Evolutionary conservation across 2,329 filamentous ascomycete genomes (phyloP).

Genomic region (Diaporthe sp.): DNA sequence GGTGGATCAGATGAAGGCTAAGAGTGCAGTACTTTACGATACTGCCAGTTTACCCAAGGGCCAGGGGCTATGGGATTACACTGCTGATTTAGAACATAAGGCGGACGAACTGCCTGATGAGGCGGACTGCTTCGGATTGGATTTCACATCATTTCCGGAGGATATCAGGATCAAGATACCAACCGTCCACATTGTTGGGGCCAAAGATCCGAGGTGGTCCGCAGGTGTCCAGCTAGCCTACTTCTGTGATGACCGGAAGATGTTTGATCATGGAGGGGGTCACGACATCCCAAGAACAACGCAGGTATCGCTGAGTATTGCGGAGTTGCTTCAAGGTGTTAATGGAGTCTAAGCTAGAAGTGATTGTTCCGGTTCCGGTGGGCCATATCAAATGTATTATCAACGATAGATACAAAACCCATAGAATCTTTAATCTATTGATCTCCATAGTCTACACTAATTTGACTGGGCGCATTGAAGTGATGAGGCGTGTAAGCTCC

Average conservation of each 20-base stretch:
- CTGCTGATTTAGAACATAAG: slow-evolving; percentile 50
- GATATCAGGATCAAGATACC: slow-evolving; percentile 52
- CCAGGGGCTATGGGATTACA: slow-evolving; percentile 53
- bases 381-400: not conserved
- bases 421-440: not conserved
- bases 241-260: slow-evolving; percentile 49
- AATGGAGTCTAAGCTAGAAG: slow-evolving; percentile 5
- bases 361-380: too few species aligned
- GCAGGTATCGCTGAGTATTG: slow-evolving; percentile 50
- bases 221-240: slow-evolving; percentile 53
- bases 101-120: slow-evolving; percentile 47
- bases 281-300: slow-evolving; percentile 56
- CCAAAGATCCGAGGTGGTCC: slow-evolving; percentile 54
- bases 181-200: slow-evolving; percentile 54
- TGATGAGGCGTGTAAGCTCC: too few species aligned
- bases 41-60: slow-evolving; percentile 46
- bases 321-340: slow-evolving; percentile 46
- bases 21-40: slow-evolving; percentile 47
- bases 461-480: not conserved
- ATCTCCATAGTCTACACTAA: not conserved
- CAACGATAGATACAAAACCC: not conserved
- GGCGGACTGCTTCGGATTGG: slow-evolving; percentile 52
- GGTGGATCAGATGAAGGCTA: slow-evolving; percentile 45
- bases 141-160: slow-evolving; percentile 51
- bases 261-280: slow-evolving; percentile 55